Percentiles rank a stretch among this genome's conserved stretches.
Conservation (phyloP, 169 alveolate genomes). For the Plasmodium adleri region DNA sequence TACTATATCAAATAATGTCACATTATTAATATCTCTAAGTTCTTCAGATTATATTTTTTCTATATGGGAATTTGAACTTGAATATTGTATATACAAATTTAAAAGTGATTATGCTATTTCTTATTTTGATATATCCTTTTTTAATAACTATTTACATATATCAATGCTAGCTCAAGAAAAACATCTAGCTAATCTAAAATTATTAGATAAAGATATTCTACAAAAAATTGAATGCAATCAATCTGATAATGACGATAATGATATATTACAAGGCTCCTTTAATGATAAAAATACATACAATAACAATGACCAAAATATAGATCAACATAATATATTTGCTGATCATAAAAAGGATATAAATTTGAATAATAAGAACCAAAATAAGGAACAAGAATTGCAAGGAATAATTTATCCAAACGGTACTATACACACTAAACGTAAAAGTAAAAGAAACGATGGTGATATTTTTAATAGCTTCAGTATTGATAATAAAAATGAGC, state of each 20-base stretch:
- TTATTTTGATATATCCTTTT: slow-evolving; percentile 56
- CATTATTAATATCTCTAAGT: slow-evolving; percentile 58
- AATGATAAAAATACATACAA: too few species aligned
- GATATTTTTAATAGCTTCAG: background rate
- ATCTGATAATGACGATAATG: slow-evolving; percentile 13
- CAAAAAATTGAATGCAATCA: slow-evolving; percentile 56
- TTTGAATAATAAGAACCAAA: too few species aligned
- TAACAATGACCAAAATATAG: background rate
- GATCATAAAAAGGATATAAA: too few species aligned
- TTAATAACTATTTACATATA: slow-evolving; percentile 35
- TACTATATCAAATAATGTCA: slow-evolving; percentile 42
- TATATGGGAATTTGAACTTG: slow-evolving; percentile 74
- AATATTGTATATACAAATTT: slow-evolving; percentile 70
- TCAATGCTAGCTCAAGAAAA: slow-evolving; percentile 66
- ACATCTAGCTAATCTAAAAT: slow-evolving; percentile 56
- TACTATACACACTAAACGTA: background rate
- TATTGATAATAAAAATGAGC: background rate
- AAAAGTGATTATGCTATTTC: slow-evolving; percentile 63
- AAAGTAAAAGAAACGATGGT: background rate
- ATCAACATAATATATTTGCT: too few species aligned
- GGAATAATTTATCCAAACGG: slow-evolving; percentile 7
- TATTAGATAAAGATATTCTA: slow-evolving; percentile 29
- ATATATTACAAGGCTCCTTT: background rate
- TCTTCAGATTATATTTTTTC: slow-evolving; percentile 64
- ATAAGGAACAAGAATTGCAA: background rate